These are phyloP conservation scores for Calonectria pseudoreteaudii DNA, from an alignment of 2,329 filamentous ascomycete species.

Conservation along the genomic window DNA sequence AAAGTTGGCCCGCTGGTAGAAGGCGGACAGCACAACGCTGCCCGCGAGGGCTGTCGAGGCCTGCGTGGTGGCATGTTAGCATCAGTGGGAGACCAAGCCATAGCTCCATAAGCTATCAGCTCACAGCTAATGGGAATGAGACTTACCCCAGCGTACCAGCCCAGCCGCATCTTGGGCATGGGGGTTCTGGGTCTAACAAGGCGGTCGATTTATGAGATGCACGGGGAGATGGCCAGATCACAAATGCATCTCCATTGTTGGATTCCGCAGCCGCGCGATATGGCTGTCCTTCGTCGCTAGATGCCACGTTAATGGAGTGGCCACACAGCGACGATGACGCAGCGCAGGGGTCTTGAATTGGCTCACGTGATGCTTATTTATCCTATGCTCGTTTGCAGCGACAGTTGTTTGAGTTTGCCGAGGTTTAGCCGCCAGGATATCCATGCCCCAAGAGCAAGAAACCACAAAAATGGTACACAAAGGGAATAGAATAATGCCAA, in stretches of 20 bases:
- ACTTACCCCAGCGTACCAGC: conserved; percentile 72
- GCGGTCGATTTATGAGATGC: conserved; percentile 24
- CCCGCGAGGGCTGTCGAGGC: conserved; percentile 86
- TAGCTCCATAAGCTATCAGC: conserved; percentile 40
- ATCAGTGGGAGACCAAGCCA: conserved; percentile 29
- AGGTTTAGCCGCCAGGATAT: conserved; percentile 24
- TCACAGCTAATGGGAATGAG: conserved; percentile 26
- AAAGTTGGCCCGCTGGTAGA: conserved; percentile 96
- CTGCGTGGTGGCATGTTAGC: conserved; percentile 55
- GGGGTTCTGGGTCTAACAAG: conserved; percentile 23
- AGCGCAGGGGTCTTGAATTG: conserved; percentile 31
- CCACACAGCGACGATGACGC: conserved; percentile 42
- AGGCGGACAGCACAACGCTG: conserved; percentile 87
- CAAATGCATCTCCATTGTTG: conserved; percentile 39
- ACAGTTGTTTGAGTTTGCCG: background rate
- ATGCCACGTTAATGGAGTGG: conserved; percentile 45
- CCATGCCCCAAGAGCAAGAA: background rate
- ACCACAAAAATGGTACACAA: conserved; percentile 1
- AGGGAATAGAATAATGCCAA: background rate
- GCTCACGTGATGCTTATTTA: conserved; percentile 38
- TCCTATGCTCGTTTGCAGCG: background rate
- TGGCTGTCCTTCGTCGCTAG: conserved; percentile 32
- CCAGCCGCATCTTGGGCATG: conserved; percentile 66
- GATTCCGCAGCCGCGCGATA: conserved; percentile 24
- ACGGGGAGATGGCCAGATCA: conserved; percentile 29